Evolutionary conservation across 2,329 filamentous ascomycete species (phyloP).

Genomic region (Penicillium olsonii): DNA sequence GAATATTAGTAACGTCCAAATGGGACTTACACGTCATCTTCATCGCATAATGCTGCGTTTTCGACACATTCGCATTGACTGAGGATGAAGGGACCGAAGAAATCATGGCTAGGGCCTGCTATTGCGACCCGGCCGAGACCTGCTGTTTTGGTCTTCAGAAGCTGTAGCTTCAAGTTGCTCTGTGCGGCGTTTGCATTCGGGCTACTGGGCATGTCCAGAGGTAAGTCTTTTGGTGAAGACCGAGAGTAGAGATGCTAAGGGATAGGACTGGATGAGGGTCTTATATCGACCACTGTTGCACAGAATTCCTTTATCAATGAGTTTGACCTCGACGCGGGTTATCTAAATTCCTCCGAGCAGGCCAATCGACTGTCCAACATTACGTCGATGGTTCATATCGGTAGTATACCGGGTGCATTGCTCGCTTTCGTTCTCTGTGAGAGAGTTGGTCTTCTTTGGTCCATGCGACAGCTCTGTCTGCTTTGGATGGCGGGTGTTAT

Average conservation of each 20-base stretch:
- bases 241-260: neutral
- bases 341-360: constrained; percentile 21
- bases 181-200: constrained; percentile 19
- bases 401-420: constrained; percentile 39
- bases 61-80: neutral
- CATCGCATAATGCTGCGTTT: neutral
- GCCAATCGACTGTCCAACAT: constrained; percentile 40
- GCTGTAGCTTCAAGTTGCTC: constrained; percentile 7
- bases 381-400: constrained; percentile 44
- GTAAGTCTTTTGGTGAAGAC: neutral
- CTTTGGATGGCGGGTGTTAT: constrained; percentile 27
- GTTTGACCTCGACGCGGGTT: constrained; percentile 10
- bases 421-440: constrained; percentile 32
- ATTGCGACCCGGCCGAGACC: neutral
- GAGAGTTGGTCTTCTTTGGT: constrained; percentile 28
- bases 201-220: constrained; percentile 17
- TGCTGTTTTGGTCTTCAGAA: neutral
- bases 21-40: neutral
- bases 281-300: constrained; percentile 24
- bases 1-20: neutral
- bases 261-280: constrained; percentile 23
- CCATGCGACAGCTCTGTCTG: constrained; percentile 23
- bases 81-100: neutral
- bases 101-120: neutral
- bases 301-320: constrained; percentile 20